Conservation (phyloP, 306 rosid genomes). For the Pyrus pyrifolia region DNA sequence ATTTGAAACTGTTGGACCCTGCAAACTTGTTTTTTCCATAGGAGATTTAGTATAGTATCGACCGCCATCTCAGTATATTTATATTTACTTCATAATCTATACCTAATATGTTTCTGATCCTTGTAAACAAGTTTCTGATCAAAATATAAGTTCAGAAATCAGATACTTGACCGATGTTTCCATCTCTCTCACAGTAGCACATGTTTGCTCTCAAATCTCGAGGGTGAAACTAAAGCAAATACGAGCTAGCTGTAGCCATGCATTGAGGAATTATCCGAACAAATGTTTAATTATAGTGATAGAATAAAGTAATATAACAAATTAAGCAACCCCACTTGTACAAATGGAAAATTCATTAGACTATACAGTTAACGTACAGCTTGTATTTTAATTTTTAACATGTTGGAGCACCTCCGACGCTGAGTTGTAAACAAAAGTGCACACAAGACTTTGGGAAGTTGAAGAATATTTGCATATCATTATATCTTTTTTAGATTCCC, state of each 20-base stretch:
- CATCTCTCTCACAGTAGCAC: not conserved
- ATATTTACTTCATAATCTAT: too few relatives aligned
- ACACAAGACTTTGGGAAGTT: not conserved
- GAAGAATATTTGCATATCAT: not conserved
- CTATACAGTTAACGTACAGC: not conserved
- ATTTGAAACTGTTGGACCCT: not conserved
- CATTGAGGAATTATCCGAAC: not conserved
- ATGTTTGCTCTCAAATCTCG: conserved; percentile 10
- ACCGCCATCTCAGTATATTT: too few relatives aligned
- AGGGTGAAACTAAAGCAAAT: not conserved
- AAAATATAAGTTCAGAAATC: not conserved
- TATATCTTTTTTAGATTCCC: not conserved
- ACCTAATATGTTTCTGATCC: not conserved
- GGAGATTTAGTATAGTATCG: too few relatives aligned
- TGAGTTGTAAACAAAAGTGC: not conserved
- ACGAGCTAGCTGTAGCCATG: not conserved
- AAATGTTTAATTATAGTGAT: not conserved
- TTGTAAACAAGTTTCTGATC: not conserved
- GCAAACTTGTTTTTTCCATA: too few relatives aligned
- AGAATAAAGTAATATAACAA: not conserved
- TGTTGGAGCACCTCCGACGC: not conserved
- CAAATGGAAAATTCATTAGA: not conserved
- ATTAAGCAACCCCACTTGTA: not conserved
- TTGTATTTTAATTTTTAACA: not conserved
- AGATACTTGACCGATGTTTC: conserved; percentile 17